Evolutionary conservation across 768 basidiomycete genomes (phyloP), one percentile per base, ranked within the genome.

Genomic region (Suillus luteus): DNA sequence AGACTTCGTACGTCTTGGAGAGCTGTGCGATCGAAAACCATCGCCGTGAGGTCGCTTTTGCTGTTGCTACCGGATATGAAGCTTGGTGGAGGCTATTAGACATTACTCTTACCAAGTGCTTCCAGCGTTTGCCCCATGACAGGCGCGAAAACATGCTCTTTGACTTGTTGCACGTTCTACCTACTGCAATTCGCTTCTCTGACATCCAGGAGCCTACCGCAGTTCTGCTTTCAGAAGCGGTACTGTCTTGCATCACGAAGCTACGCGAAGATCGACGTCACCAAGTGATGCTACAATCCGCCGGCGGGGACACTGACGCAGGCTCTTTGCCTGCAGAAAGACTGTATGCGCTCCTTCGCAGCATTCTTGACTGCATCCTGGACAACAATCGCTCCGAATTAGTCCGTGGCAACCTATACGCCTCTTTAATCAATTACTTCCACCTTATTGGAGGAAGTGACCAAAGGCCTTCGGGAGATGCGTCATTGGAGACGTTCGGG

Each of bases 381-480:
- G 87, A 91, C 65, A 89, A 84, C 64, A 92, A 90, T 64, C 89
- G 87, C 14, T 84, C 90, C 33, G 94, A 96, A 71, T 81, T 93
- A 59, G 90, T 95, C 19, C 89, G 96, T 31, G 96, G 96, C 8
- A 98, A 99, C 72, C 81, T 98, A n/a, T 99, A 96, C 74, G 93
- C 94, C 4, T 81, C 92, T 5, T 79, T 98, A 63, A 86, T 93
- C 77, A 96, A 96, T 75, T 96, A 94, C 71, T 78, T 96, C 48
- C 90, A 95, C 70, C 83, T 96, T n/a, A 68, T 77, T 17, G 74
- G 72, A 24, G 51, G 66, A 35, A 69, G 71, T 52, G 72, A 71
- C 41, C 65, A 63, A 3, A 57, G 9, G 17, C 44, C 40, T 3
- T 69, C 66, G 1, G 62, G 40, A 27, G 71, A 76, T 10, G 37